Evolutionary conservation across 73 alveolate species (phyloP).

Genomic region (Paramecium sonneborni): DNA sequence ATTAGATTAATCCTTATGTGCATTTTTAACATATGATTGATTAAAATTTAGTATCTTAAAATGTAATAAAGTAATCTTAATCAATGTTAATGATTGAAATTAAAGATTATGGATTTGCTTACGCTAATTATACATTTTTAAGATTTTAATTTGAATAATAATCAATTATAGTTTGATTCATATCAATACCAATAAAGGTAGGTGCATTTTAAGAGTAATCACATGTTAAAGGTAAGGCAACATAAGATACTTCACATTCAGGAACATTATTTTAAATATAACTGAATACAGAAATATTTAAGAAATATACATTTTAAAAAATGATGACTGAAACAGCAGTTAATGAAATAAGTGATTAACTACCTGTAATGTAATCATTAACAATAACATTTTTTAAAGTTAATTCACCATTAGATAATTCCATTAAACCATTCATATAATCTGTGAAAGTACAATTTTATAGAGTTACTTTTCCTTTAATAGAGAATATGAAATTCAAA

Average conservation of each 20-base stretch:
- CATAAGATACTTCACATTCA: not conserved
- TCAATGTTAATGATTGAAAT: not conserved
- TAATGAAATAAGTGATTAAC: not conserved
- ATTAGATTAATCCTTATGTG: not conserved
- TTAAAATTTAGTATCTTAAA: not conserved
- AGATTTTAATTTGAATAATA: not conserved
- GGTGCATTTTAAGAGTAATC: not conserved
- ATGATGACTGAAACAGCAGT: not conserved
- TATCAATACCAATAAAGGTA: not conserved
- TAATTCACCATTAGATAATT: not conserved
- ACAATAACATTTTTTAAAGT: not conserved
- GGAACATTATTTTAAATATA: not conserved
- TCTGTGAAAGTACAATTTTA: not conserved
- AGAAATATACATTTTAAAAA: not conserved
- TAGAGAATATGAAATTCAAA: not conserved
- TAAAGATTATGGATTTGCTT: not conserved
- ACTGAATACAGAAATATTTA: not conserved
- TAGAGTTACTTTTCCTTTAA: not conserved
- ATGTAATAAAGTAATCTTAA: not conserved
- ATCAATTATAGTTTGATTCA: not conserved
- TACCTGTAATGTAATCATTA: not conserved
- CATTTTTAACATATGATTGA: not conserved
- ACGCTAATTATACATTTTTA: not conserved
- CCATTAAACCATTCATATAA: not conserved
- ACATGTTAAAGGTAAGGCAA: not conserved